Evolutionary conservation across 2,329 filamentous ascomycete species (phyloP).

Genomic region (Cordyceps cicadae): DNA sequence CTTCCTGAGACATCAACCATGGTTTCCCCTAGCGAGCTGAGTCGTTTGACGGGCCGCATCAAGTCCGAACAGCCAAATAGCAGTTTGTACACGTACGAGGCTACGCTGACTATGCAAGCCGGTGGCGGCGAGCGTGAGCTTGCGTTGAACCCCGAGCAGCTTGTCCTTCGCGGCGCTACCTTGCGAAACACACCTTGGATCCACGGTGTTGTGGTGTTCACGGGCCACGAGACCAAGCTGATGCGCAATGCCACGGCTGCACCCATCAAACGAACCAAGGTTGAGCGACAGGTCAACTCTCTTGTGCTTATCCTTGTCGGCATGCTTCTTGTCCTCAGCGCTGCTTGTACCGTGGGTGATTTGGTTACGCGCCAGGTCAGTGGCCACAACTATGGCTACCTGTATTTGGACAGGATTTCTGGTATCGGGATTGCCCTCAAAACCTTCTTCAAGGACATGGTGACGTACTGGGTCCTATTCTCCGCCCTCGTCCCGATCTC

Average conservation of each 20-base stretch:
- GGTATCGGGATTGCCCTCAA: slow-evolving; percentile 48
- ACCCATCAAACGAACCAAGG: slow-evolving; percentile 94
- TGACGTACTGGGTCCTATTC: slow-evolving; percentile 98
- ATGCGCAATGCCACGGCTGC: slow-evolving; percentile 98
- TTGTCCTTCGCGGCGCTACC: slow-evolving; percentile 86
- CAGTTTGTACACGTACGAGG: slow-evolving; percentile 96
- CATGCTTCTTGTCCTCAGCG: slow-evolving; percentile 74
- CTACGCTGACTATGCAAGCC: slow-evolving; percentile 81
- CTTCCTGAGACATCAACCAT: slow-evolving; percentile 84
- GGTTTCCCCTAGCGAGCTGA: slow-evolving; percentile 79
- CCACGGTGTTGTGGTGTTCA: slow-evolving; percentile 88
- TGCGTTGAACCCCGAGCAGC: slow-evolving; percentile 81
- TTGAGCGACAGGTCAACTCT: slow-evolving; percentile 87
- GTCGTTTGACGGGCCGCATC: slow-evolving; percentile 74
- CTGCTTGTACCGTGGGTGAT: slow-evolving; percentile 87
- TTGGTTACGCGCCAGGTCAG: slow-evolving; percentile 65
- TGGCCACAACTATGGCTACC: slow-evolving; percentile 58
- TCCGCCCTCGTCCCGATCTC: slow-evolving; percentile 95
- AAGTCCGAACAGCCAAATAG: slow-evolving; percentile 97
- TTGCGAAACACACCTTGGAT: slow-evolving; percentile 96
- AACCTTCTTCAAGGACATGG: slow-evolving; percentile 87
- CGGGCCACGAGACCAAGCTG: slow-evolving; percentile 91
- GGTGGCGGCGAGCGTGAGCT: slow-evolving; percentile 92
- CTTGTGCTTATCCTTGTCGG: slow-evolving; percentile 85
- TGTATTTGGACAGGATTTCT: slow-evolving; percentile 57